Base-by-base conservation (phyloP, 352 stramenopile species). In the Globisporangium uncinulatum region DNA sequence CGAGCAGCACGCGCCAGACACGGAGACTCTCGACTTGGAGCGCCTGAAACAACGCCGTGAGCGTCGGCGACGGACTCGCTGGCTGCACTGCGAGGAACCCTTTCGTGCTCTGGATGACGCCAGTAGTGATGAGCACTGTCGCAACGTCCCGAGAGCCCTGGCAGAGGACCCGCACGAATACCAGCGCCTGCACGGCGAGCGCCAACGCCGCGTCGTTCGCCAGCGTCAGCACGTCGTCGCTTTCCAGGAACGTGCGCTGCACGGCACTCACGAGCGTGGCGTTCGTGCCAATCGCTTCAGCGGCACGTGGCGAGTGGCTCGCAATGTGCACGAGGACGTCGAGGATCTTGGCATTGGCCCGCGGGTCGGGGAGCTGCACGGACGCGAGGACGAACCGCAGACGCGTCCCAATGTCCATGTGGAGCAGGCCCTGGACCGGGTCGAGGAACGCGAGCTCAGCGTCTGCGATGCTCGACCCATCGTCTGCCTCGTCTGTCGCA, bases 1-100 rank as follows among this genome's bases (percentile, higher is more conserved):
- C 61, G 0, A 90, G 66, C 0, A 86, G 72, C 51, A 86, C 63
- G 19, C 77, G 73, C 79, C 79, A 90, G 24, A 88, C 71, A 0
- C 76, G 74, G 15, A 88, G 58, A 20, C 73, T 83, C 52, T 87
- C 75, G 13, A 76, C 46, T 64, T 87, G 77, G 31, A 86, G 62
- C 47, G 59, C 51, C 21, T 32, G 46, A 58, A 78, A 70, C 31
- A 80, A 19, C 8, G 36, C 47, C 17, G 50, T 63, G 32, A 39
- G 34, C 34, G 34, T 13, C 34, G 7, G 34, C 34, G 34, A 8
- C 34, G 24, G 2, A 3, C 21, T 41, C 29, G 9, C 6, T 39
- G 71, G 61, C 41, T 76, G 64, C 4, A 86, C 37, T 4, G 77
- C 77, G 3, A 87, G 48, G 36, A 87, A 83, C 4, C 74, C 73